phyloP scores from a whole-genome alignment of 345 rosid species.

The Iberis pinnata region DNA sequence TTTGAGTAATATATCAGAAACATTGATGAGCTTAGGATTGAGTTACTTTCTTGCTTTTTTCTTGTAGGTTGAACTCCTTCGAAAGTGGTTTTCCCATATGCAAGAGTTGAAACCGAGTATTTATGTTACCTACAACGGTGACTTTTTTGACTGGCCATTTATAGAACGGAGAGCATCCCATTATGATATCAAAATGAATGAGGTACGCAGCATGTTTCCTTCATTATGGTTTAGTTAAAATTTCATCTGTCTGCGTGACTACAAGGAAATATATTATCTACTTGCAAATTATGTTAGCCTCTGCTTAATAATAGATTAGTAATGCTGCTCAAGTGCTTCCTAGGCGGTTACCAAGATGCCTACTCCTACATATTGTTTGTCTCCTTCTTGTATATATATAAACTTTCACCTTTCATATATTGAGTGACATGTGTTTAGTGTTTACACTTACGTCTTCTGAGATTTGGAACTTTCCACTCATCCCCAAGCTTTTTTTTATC shows the following conservation, averaged over 20 bases:
- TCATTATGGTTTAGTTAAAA: not conserved
- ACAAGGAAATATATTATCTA: slow-evolving; percentile 7
- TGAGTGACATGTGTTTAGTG: slow-evolving; percentile 11
- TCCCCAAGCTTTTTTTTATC: too few species aligned
- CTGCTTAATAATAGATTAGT: too few species aligned
- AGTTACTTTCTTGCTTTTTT: slow-evolving; percentile 22
- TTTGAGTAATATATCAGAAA: slow-evolving; percentile 11
- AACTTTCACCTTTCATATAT: slow-evolving; percentile 13
- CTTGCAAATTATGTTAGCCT: slow-evolving; percentile 7
- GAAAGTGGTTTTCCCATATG: slow-evolving; percentile 87
- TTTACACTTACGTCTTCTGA: slow-evolving; percentile 13
- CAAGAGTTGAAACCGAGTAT: slow-evolving; percentile 88
- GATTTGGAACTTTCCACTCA: too few species aligned
- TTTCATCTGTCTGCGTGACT: slow-evolving; percentile 2
- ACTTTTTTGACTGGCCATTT: slow-evolving; percentile 97
- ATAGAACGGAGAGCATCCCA: slow-evolving; percentile 86
- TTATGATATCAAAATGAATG: slow-evolving; percentile 78
- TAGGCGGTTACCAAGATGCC: slow-evolving; percentile 6
- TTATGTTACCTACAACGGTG: slow-evolving; percentile 94
- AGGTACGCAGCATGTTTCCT: slow-evolving; percentile 40
- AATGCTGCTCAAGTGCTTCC: slow-evolving; percentile 4
- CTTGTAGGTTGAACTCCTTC: slow-evolving; percentile 73
- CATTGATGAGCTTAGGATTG: slow-evolving; percentile 1
- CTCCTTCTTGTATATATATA: not conserved
- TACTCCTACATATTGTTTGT: slow-evolving; percentile 7